Evolutionary conservation across 202 grass and related monocot species (phyloP), one percentile per base, ranked within the genome.

Genomic region (Schoenoplectus tabernaemontani): DNA sequence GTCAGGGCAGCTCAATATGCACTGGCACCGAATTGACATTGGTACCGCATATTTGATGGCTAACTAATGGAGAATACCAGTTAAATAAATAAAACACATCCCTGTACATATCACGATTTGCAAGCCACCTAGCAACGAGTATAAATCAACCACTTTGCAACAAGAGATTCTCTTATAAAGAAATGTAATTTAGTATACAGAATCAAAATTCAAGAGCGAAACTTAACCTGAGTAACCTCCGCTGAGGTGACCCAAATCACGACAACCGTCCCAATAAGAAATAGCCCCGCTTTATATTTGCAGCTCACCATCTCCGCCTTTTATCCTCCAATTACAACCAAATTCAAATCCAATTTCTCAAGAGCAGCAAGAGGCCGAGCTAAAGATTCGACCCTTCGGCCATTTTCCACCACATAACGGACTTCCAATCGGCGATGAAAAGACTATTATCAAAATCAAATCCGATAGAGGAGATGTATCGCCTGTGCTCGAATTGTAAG

Each of bases 161-260:
- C 48, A 76, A n/a, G 26, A 13, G 65, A 34, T n/a, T n/a, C n/a
- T n/a, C n/a, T 73, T 34, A 47, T 66, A 10, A 22, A 44, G 9
- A 16, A 46, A 46, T 13, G 43, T 44, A 60, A 76, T 5, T 65
- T 66, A 34, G 2, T 24, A 12, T 13, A 0, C 38, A 68, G 13
- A 5, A 10, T 17, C 47, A 48, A 2, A 53, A 15, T 9, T 0
- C 20, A 76, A n/a, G 2, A 7, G 74, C 33, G 10, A 60, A 60
- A 19, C 32, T 9, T 61, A 82, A 88, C 95, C 95, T 98, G 95
- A 42, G 95, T 98, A 78, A 98, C 95, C 87, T 98, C 95, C 2
- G 95, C 95, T 15, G 95, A 98, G 84, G 87, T 88, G 78, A 98
- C 95, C 95, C 95, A 98, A 37, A 98, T 98, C 2, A 98, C 62